Evolutionary conservation across 78 protist species (phyloP), one percentile per base, ranked within the genome.

Genomic region (Paratrimastix pyriformis): DNA sequence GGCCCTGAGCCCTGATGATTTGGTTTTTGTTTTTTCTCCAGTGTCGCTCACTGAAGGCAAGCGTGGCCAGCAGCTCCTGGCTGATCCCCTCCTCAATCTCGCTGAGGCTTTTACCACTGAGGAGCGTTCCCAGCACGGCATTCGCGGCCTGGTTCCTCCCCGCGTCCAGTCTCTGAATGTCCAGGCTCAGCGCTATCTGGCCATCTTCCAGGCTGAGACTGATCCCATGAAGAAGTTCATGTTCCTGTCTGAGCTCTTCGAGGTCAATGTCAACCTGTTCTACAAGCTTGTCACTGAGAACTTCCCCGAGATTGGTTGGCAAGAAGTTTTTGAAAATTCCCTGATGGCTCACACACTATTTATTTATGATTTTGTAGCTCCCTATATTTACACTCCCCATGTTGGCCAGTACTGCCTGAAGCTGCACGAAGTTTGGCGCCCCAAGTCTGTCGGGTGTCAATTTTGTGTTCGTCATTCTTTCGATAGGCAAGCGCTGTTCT

Each of bases 91-190:
- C 44, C 66, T 5, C 79, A 86, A 86, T 83, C 81, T 82, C 62
- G 84, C 87, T 8, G 78, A 86, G 3, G 86, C 86, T 1, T 90
- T 84, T 73, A n/a, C 83, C 5, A 0, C 2, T 18, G 40, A 48
- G 7, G 89, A 90, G 76, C 71, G 89, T 1, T 78, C 77, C n/a
- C 44, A 66, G 24, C 85, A 80, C n/a, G 70, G 65, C 26, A 79
- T 91, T 30, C 77, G 83, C 57, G 92, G 92, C 30, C 77, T 89
- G 37, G 58, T 91, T 33, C 94, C 94, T 37, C 79, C 87, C 33
- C 60, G 75, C 60, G 66, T 33, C 11, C 75, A 71, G 35, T 64
- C 90, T 7, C 69, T 86, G 40, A 80, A 86, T 24, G 84, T 77
- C 29, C 90, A 84, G 68, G 73, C 81, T 15, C 73, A 52, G 32